Percentiles rank a stretch among this genome's conserved stretches.
Conservation (phyloP, 83 land plant genomes). For the Isoetes engelmannii region DNA sequence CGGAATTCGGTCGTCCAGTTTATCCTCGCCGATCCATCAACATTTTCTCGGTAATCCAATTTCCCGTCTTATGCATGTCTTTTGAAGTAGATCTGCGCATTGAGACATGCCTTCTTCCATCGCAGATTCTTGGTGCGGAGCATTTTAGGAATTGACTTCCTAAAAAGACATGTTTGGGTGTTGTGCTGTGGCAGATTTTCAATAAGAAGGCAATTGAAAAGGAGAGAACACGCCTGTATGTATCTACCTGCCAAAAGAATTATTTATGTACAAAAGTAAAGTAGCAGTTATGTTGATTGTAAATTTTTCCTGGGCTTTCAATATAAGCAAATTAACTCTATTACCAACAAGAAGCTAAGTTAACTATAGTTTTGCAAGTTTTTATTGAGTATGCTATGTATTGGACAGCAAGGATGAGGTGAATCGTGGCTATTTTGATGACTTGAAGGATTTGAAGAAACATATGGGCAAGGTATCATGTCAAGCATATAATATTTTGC, state of each 20-base stretch:
- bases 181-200: constrained; percentile 10
- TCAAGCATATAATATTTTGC: too few relatives aligned
- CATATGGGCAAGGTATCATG: constrained; percentile 26
- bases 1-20: too few relatives aligned
- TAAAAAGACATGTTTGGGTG: too few relatives aligned
- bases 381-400: background rate
- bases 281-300: background rate
- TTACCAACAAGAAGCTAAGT: background rate
- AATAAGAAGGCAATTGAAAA: constrained; percentile 14
- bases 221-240: constrained; percentile 14
- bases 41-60: too few relatives aligned
- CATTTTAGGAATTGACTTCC: too few relatives aligned
- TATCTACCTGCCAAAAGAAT: background rate
- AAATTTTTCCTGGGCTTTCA: constrained; percentile 12
- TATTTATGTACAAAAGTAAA: background rate
- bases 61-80: too few relatives aligned
- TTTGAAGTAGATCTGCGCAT: too few relatives aligned
- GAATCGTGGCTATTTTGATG: constrained; percentile 41
- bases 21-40: too few relatives aligned
- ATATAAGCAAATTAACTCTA: constrained; percentile 7
- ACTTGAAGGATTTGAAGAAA: constrained; percentile 29
- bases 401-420: constrained; percentile 26
- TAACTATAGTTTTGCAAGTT: background rate
- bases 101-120: too few relatives aligned
- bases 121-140: too few relatives aligned